Percentiles rank a stretch among this genome's conserved stretches.
Evolutionary conservation across 345 rosid genomes (phyloP).

Genomic region (Murraya paniculata): DNA sequence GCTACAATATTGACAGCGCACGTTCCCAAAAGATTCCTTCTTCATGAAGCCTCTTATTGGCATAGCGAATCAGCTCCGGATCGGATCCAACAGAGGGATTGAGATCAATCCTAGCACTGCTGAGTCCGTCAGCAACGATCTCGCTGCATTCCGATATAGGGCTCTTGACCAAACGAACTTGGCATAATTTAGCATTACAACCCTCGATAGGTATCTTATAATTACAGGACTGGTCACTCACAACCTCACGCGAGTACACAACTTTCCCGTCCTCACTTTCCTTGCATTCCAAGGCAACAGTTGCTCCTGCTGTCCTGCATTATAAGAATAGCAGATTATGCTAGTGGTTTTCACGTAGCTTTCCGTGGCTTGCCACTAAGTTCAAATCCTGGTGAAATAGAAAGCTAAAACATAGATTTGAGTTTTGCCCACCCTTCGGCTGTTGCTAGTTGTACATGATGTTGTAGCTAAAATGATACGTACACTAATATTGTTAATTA

Average conservation of each 20-base stretch:
- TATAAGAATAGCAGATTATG: not conserved
- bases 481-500: not conserved
- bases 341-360: too few relatives aligned
- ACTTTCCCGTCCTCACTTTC: not conserved
- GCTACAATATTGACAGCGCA: too few relatives aligned
- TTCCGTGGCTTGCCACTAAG: too few relatives aligned
- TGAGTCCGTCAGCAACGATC: not conserved
- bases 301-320: constrained; percentile 33
- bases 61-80: not conserved
- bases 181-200: constrained; percentile 38
- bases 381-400: too few relatives aligned
- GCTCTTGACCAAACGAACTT: constrained; percentile 19
- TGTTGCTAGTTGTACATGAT: too few relatives aligned
- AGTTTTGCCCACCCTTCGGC: not conserved
- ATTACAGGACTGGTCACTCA: constrained; percentile 18
- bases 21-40: too few relatives aligned
- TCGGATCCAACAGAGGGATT: constrained; percentile 21
- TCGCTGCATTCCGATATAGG: constrained; percentile 24
- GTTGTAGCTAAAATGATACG: too few relatives aligned
- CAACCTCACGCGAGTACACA: constrained; percentile 9
- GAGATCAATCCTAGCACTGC: constrained; percentile 19
- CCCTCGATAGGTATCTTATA: constrained; percentile 25
- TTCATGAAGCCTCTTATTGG: constrained; percentile 33
- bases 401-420: too few relatives aligned
- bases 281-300: constrained; percentile 30